phyloP scores from a whole-genome alignment of 176 grass and related monocot species.

The Saccharum officinarum region DNA sequence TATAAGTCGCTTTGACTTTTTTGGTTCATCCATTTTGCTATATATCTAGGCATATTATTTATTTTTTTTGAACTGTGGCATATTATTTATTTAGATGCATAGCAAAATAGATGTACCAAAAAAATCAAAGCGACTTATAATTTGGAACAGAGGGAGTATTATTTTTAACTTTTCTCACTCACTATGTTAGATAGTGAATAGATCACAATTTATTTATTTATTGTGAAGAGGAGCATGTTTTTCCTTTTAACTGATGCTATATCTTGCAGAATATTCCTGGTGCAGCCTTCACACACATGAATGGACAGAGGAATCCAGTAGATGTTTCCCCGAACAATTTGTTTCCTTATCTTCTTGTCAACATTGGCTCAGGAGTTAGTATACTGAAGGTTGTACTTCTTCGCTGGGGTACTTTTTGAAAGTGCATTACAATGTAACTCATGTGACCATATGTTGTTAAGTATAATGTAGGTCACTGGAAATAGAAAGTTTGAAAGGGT shows the following conservation, averaged over 20 bases:
- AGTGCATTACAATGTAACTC: constrained; percentile 31
- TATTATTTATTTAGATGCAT: too few relatives aligned
- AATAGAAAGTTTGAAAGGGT: constrained; percentile 88
- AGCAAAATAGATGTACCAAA: too few relatives aligned
- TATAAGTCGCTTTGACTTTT: too few relatives aligned
- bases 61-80: too few relatives aligned
- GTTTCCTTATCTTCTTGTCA: constrained; percentile 96
- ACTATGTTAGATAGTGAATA: background rate
- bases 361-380: constrained; percentile 91
- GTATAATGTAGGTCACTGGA: constrained; percentile 78
- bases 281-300: constrained; percentile 85
- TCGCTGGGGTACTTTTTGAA: constrained; percentile 13
- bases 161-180: background rate
- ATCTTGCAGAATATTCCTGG: constrained; percentile 74
- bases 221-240: background rate
- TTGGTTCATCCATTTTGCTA: too few relatives aligned
- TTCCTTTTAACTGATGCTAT: constrained; percentile 29
- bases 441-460: constrained; percentile 44
- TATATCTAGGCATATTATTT: too few relatives aligned
- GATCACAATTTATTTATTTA: constrained; percentile 10
- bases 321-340: constrained; percentile 73
- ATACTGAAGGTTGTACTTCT: constrained; percentile 85
- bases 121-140: too few relatives aligned
- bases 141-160: background rate
- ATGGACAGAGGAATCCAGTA: constrained; percentile 63